Evolutionary conservation across 805 yeast genomes (phyloP).

Genomic region (Spathaspora passalidarum): DNA sequence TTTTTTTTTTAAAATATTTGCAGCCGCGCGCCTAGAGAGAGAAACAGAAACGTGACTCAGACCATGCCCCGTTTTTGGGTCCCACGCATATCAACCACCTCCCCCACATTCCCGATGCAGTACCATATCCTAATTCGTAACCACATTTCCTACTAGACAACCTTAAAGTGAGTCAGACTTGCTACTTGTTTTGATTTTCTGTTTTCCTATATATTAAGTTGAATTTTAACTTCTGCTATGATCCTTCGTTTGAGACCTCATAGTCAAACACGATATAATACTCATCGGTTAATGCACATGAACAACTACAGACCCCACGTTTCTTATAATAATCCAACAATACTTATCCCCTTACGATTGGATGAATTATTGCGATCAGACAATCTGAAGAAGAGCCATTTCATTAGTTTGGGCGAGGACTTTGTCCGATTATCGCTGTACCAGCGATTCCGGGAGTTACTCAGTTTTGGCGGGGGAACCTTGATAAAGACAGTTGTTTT

Average conservation of each 20-base stretch:
- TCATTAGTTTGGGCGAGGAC: conserved; percentile 34
- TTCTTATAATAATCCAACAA: background rate
- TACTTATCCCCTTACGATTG: conserved; percentile 11
- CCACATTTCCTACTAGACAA: no score
- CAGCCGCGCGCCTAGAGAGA: no score
- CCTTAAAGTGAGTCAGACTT: background rate
- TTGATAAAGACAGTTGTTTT: conserved; percentile 29
- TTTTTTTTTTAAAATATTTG: no score
- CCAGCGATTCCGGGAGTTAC: conserved; percentile 25
- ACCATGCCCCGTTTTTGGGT: no score
- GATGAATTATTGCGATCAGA: conserved; percentile 10
- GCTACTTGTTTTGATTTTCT: background rate
- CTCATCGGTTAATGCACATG: background rate
- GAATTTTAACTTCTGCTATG: background rate
- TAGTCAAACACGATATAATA: background rate
- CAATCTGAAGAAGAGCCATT: conserved; percentile 22
- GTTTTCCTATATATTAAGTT: background rate
- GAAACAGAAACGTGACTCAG: no score
- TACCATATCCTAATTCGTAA: no score
- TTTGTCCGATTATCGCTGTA: conserved; percentile 30
- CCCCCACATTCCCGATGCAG: no score
- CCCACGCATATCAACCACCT: no score
- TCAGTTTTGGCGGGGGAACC: conserved; percentile 30
- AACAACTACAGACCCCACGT: background rate
- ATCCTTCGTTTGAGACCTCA: background rate